Percentiles rank a stretch among this genome's conserved stretches.
Evolutionary conservation across 345 rosid genomes (phyloP).

Genomic region (Brassica nigra): DNA sequence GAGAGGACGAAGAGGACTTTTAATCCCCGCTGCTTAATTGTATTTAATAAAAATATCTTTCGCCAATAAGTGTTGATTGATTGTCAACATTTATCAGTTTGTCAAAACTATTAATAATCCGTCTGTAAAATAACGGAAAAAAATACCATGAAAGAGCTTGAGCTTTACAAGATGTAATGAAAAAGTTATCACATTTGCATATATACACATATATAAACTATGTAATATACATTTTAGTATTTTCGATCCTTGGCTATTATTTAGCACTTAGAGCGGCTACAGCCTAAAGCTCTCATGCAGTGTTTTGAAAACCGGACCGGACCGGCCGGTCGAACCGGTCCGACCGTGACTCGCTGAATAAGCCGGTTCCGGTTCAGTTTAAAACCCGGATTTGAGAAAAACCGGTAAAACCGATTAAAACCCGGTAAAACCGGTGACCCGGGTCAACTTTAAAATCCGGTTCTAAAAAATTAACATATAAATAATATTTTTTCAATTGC

Average conservation of each 20-base stretch:
- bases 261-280: background rate
- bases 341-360: too few relatives aligned
- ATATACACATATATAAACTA: background rate
- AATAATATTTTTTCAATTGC: too few relatives aligned
- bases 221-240: background rate
- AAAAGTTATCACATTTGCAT: background rate
- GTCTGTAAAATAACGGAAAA: background rate
- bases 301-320: too few relatives aligned
- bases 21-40: background rate
- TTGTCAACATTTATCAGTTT: background rate
- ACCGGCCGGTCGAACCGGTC: too few relatives aligned
- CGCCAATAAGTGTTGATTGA: background rate
- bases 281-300: too few relatives aligned
- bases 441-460: too few relatives aligned
- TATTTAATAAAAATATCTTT: background rate
- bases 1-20: constrained; percentile 21
- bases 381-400: too few relatives aligned
- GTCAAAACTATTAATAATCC: background rate
- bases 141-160: background rate
- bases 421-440: too few relatives aligned
- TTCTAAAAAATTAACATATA: too few relatives aligned
- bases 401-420: too few relatives aligned
- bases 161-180: background rate
- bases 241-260: background rate
- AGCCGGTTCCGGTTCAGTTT: too few relatives aligned